These are phyloP conservation scores for Bruguiera gymnorhiza DNA, from an alignment of 345 rosid genomes.

Conservation along the genomic window DNA sequence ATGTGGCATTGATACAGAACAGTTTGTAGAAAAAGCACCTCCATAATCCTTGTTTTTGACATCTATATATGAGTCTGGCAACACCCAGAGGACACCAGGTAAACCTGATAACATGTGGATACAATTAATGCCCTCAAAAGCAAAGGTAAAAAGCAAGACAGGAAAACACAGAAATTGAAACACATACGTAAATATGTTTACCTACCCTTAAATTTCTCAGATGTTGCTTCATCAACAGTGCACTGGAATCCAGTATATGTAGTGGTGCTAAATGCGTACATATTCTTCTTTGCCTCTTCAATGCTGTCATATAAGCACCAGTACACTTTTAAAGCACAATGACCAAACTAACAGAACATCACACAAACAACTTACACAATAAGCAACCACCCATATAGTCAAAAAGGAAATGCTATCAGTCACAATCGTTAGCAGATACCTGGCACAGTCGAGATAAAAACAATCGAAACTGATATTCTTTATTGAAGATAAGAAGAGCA, in stretches of 20 bases:
- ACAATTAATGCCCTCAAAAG: background rate
- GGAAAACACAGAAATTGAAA: background rate
- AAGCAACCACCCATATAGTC: background rate
- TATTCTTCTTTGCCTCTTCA: conserved; percentile 96
- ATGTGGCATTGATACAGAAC: no score
- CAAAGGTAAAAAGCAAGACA: background rate
- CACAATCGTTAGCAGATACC: background rate
- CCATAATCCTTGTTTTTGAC: conserved; percentile 98
- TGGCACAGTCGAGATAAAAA: background rate
- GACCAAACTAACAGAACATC: background rate
- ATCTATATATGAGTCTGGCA: conserved; percentile 94
- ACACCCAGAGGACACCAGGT: conserved; percentile 98
- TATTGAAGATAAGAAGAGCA: background rate
- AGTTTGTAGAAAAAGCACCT: conserved; percentile 38
- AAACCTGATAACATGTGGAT: conserved; percentile 47
- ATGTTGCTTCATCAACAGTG: conserved; percentile 75
- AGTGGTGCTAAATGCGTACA: conserved; percentile 85
- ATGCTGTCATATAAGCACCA: conserved; percentile 41
- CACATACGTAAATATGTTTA: background rate
- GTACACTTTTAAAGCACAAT: background rate
- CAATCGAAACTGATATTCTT: background rate
- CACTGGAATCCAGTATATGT: conserved; percentile 95
- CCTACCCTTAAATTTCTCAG: conserved; percentile 86
- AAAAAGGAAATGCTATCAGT: background rate
- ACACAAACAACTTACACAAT: background rate